Base-by-base conservation (phyloP, 2,329 filamentous ascomycete genomes). In the Aureobasidium melanogenum region DNA sequence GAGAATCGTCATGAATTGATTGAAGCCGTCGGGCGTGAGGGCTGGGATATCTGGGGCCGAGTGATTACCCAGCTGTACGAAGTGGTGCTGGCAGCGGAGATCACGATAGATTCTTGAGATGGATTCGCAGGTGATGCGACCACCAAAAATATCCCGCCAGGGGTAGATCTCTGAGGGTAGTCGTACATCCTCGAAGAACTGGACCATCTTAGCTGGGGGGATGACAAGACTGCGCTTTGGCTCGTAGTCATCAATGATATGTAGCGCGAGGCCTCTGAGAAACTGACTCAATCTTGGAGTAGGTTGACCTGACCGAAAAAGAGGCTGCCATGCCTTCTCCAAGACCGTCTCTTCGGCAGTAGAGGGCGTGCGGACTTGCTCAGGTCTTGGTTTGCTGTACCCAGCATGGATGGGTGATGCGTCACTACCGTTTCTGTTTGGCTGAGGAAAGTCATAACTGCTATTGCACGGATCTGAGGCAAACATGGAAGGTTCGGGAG, bases 251-350 rank as follows among this genome's bases (percentile, higher is more conserved):
- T 88, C 83, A 66, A 89, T 86, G 68, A 96, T 76, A 70, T 91
- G 86, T 59, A 84, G 79, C 14, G 89, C 89, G 61, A 96, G 77
- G 0, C 89, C 89, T 60, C 85, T 80, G 52, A 95, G 75, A 41
- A 94, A 85, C 65, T 91, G 83, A 0, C 83, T 82, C 17, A 93
- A 79, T 56, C 89, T 80, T 51, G 79, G 73, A 0, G 89, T 92
- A 0, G 88, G 84, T 61, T 82, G 80, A 0, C 86, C 88, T 30
- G 85, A 79, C 50, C 88, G 84, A 69, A 95, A 95, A 2, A 96
- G 72, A 10, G 79, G 79, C 6, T 89, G 88, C 91, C 91, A 96
- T 69, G 86, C 86, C 69, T 82, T 83, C 70, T 92, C 88, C 30
- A 88, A 73, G 1, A 82, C 82, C 1, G 82, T 85, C 63, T 84